Evolutionary conservation across 371 early-diverging fungal genomes (phyloP), one percentile per base, ranked within the genome.

Genomic region (Pancytospora philotis): DNA sequence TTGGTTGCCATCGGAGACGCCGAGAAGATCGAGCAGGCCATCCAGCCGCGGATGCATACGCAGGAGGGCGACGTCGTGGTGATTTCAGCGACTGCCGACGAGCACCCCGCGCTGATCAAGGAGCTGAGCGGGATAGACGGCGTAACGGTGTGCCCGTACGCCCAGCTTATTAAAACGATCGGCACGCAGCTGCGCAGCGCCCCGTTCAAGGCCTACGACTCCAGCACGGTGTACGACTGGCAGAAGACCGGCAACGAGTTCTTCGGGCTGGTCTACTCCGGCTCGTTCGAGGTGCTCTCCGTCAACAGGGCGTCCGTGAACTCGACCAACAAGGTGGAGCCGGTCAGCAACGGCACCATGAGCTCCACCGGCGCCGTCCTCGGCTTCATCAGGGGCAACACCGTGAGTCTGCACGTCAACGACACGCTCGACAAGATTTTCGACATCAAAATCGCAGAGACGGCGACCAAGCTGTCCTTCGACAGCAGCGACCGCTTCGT

Each of bases 211-310:
- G 59, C n/a, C 8, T 59, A 28, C 41, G 59, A 59, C 37, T 22
- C 37, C 10, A 34, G 35, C 8, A 59, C 34, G 8, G 59, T 28
- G 8, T 59, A 10, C 28, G 59, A 36, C 34, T 68, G 49, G 49
- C 45, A 19, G 30, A 68, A 49, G 22, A 32, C 22, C 25, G 66
- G 62, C 16, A 55, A 65, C 49, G 69, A 69, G 6, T 38, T 55
- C 31, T 69, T 69, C 31, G 3, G 4, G 30, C 25, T 68, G 10
- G 8, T 22, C 1, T 56, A 66, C 39, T 3, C 2, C 10, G 35
- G 31, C 35, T 37, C 27, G 10, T 36, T 69, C 34, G 62, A 62
- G 22, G 10, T 65, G 10, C 3, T 16, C 41, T 16, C 13, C 27
- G 45, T 64, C 37, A 45, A 69, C 3, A 69, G 36, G 32, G 58